Percentiles rank a stretch among this genome's conserved stretches.
These are phyloP conservation scores for Tulasnella calospora DNA, from an alignment of 768 basidiomycete genomes.

Conservation along the genomic window DNA sequence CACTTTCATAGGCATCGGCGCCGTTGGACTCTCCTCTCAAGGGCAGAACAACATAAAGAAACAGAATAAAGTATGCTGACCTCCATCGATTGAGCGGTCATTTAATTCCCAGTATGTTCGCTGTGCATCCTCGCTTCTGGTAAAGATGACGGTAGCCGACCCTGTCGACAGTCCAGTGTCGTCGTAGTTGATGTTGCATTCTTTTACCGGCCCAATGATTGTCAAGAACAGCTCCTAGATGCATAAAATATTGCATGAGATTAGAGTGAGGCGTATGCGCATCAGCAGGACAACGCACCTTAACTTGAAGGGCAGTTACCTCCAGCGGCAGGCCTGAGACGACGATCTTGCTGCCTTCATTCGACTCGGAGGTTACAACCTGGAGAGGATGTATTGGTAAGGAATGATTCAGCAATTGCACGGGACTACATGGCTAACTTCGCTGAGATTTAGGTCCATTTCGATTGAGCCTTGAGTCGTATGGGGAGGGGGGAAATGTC, in stretches of 20 bases:
- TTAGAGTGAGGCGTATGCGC: neutral
- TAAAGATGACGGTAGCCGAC: constrained; percentile 79
- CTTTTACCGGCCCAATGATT: constrained; percentile 81
- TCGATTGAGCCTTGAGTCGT: neutral
- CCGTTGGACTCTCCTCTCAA: neutral
- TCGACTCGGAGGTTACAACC: constrained; percentile 26
- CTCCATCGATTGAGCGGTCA: constrained; percentile 99
- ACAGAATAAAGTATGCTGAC: constrained; percentile 64
- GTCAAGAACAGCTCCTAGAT: constrained; percentile 83
- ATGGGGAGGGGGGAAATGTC: neutral
- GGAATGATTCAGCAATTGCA: neutral
- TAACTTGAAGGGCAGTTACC: constrained; percentile 20
- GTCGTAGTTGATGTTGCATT: constrained; percentile 84
- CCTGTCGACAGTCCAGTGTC: constrained; percentile 83
- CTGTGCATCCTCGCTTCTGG: constrained; percentile 78
- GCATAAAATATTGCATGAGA: neutral
- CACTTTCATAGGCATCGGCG: neutral
- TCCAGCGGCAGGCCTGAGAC: constrained; percentile 28
- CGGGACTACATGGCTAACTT: constrained; percentile 6
- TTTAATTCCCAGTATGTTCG: constrained; percentile 93
- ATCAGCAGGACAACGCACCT: neutral
- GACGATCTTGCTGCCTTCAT: constrained; percentile 24
- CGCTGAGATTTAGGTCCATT: constrained; percentile 26
- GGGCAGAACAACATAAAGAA: neutral
- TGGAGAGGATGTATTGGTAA: neutral